A percentile compares a stretch with the other conserved stretches of the same genome.
phyloP scores from a whole-genome alignment of 2,329 filamentous ascomycete genomes.

The Fusarium pininemorale region DNA sequence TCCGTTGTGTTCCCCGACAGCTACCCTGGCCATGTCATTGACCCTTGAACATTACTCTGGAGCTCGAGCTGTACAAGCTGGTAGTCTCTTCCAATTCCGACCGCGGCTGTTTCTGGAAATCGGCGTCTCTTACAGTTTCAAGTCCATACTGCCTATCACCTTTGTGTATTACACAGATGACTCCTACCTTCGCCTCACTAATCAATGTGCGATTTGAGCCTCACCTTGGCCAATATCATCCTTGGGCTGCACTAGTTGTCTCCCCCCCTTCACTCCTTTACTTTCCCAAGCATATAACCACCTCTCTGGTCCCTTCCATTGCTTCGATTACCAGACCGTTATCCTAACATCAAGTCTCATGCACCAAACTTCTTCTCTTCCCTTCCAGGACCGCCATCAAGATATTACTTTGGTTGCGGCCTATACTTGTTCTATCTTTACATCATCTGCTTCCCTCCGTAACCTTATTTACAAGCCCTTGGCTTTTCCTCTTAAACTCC shows the following conservation, averaged over 20 bases:
- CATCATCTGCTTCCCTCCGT: neutral
- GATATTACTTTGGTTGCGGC: constrained; percentile 25
- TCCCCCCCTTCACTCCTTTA: constrained; percentile 4
- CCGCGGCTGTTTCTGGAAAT: constrained; percentile 2
- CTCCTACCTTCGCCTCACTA: constrained; percentile 42
- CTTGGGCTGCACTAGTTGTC: constrained; percentile 11
- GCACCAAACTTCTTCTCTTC: constrained; percentile 16
- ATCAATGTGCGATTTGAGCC: constrained; percentile 44
- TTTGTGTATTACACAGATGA: constrained; percentile 31
- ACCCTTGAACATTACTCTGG: constrained; percentile 36
- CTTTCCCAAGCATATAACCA: constrained; percentile 28
- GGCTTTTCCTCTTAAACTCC: constrained; percentile 25
- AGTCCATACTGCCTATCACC: constrained; percentile 27
- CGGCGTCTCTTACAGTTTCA: constrained; percentile 32
- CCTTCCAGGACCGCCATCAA: constrained; percentile 28
- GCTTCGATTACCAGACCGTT: neutral
- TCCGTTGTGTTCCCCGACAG: constrained; percentile 20
- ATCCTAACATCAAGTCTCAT: constrained; percentile 25
- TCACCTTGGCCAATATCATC: constrained; percentile 30
- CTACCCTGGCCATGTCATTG: constrained; percentile 27
- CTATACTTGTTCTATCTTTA: constrained; percentile 21
- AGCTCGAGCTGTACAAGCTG: constrained; percentile 40
- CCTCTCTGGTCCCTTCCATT: neutral
- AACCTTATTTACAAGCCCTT: constrained; percentile 9
- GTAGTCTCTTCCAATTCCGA: constrained; percentile 16